Base-by-base conservation (phyloP, 2,329 filamentous ascomycete genomes). In the Aureobasidium mangrovei region DNA sequence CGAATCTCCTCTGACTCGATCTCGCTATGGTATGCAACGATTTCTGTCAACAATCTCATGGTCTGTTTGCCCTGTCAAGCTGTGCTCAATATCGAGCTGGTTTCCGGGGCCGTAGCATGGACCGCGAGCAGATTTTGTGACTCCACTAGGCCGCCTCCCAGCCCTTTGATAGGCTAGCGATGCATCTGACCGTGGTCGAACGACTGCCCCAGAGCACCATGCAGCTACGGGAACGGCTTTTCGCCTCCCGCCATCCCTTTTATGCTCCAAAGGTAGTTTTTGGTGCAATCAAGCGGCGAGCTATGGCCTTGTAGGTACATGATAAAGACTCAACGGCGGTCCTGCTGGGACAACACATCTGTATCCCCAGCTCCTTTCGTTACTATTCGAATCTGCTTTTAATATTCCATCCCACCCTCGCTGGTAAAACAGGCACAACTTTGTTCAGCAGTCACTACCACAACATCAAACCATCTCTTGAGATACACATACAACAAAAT, bases 401-500 rank as follows among this genome's bases (percentile, higher is more conserved):
- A 35, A 44, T 43, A 52, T 38, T 51, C 47, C 36, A n/a, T 43
- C 28, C 36, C 44, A 49, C 44, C 33, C 54, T 55, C 56, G 53
- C 42, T 54, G 51, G 32, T 36, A 41, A 45, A 48, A 31, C 35
- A 39, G 18, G 18, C 42, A 44, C 42, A 27, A 7, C 18, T 44
- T 44, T 9, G 5, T 12, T 31, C 32, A 24, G 29, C 41, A 24
- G 35, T 31, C 31, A 9, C 18, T 40, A 31, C 29, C 8, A 12
- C 36, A 39, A 54, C 45, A 38, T 28, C 36, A 41, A 41, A 12
- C 27, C n/a, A 3, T 28, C 28, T 7, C 4, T 27, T 18, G n/a
- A 29, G 18, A 38, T 44, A 46, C 40, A 55, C 39, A 33, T 33
- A n/a, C 24, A 51, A 52, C 66, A 70, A 36, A 52, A 77, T 76